These are phyloP conservation scores for Rosa persica DNA, from an alignment of 306 rosid genomes.

Conservation along the genomic window DNA sequence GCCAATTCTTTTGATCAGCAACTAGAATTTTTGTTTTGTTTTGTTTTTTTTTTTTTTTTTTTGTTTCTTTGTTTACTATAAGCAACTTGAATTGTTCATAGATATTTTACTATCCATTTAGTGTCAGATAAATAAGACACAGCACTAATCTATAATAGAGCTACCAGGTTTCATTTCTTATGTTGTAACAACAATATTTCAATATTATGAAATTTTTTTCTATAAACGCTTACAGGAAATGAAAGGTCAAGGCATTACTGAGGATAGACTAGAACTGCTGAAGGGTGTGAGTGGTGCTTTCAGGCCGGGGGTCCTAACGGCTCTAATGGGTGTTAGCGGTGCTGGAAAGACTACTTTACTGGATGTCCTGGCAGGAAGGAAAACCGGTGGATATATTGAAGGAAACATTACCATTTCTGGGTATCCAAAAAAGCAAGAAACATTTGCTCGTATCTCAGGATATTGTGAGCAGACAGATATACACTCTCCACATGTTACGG, in stretches of 20 bases:
- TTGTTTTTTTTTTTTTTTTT: too few species aligned
- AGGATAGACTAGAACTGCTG: conserved; percentile 66
- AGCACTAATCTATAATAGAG: neutral
- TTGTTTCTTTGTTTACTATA: neutral
- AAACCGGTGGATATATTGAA: conserved; percentile 73
- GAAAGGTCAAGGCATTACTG: conserved; percentile 61
- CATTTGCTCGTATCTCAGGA: conserved; percentile 80
- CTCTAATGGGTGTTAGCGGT: conserved; percentile 92
- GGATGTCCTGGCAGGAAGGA: conserved; percentile 88
- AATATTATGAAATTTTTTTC: neutral
- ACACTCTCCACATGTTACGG: conserved; percentile 89
- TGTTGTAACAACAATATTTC: neutral
- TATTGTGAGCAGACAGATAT: conserved; percentile 87
- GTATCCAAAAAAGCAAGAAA: conserved; percentile 72
- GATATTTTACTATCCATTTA: neutral
- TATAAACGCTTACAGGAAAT: conserved; percentile 54
- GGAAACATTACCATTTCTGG: conserved; percentile 72
- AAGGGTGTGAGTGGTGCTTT: conserved; percentile 83
- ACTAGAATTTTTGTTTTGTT: neutral
- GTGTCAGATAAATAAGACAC: neutral
- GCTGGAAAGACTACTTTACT: conserved; percentile 90
- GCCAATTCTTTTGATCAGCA: neutral
- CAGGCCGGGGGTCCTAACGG: conserved; percentile 88
- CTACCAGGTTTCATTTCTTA: neutral
- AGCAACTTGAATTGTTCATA: neutral